Conservation (phyloP, 108 stramenopile species). For the Nitzschia palea region DNA sequence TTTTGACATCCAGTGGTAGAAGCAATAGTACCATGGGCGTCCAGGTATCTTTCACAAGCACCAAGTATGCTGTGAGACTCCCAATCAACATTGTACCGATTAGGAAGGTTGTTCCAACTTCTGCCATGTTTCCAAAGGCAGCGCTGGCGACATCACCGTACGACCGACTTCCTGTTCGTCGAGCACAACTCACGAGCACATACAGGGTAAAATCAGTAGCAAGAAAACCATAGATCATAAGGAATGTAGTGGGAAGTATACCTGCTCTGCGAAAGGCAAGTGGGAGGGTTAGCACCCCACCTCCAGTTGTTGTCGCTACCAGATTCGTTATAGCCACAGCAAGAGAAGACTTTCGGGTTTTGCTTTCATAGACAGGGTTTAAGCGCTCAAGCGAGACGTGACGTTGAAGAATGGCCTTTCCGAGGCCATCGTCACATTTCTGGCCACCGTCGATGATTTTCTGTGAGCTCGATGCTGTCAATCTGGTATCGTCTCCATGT, state of each 20-base stretch:
- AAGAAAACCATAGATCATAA: conserved; percentile 54
- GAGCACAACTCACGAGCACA: conserved; percentile 56
- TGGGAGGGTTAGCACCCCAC: conserved; percentile 77
- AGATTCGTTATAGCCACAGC: conserved; percentile 69
- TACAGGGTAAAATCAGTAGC: conserved; percentile 54
- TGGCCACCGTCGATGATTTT: no score
- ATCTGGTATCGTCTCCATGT: no score
- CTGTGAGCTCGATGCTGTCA: no score
- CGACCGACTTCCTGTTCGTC: conserved; percentile 58
- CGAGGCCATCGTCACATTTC: no score
- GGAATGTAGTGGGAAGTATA: conserved; percentile 52
- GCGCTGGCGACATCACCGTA: conserved; percentile 61
- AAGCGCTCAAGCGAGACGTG: conserved; percentile 23
- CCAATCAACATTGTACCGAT: conserved; percentile 55
- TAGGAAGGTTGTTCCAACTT: conserved; percentile 40
- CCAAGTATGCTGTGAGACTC: conserved; percentile 70
- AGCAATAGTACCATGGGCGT: conserved; percentile 40
- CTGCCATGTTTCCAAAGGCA: conserved; percentile 55
- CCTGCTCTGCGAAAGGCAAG: conserved; percentile 78
- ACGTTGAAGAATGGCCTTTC: conserved; percentile 3
- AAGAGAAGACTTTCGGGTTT: conserved; percentile 43
- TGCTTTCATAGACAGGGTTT: conserved; percentile 26
- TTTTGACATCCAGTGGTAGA: conserved; percentile 1
- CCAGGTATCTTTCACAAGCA: conserved; percentile 70
- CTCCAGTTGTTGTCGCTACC: conserved; percentile 81